These are phyloP conservation scores for Xerophyta viscosa DNA, from an alignment of 106 monocot genomes.

Conservation along the genomic window DNA sequence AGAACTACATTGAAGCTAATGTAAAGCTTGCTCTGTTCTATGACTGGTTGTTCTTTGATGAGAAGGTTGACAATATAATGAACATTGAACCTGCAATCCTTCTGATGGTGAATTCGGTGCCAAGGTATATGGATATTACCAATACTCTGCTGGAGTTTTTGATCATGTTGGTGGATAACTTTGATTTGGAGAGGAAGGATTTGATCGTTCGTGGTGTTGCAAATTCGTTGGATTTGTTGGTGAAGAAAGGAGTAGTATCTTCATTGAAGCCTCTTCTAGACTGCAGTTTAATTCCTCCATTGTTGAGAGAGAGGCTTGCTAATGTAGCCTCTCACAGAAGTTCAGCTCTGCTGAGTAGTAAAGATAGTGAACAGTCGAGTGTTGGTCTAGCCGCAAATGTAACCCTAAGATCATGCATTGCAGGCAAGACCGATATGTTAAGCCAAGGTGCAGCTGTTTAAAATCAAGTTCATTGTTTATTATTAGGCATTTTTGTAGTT, in stretches of 20 bases:
- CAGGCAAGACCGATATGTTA: no score
- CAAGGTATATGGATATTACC: constrained; percentile 63
- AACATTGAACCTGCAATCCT: constrained; percentile 85
- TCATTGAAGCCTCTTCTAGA: constrained; percentile 47
- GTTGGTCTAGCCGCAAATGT: no score
- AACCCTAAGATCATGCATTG: no score
- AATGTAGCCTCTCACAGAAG: constrained; percentile 2
- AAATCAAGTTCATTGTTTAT: no score
- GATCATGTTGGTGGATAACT: constrained; percentile 75
- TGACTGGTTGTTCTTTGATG: constrained; percentile 89
- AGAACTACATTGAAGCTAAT: constrained; percentile 55
- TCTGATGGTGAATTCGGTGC: constrained; percentile 73
- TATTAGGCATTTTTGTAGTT: no score
- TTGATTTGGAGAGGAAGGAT: constrained; percentile 54
- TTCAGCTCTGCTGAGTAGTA: no score
- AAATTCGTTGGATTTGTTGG: constrained; percentile 24
- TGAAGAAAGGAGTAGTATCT: constrained; percentile 51
- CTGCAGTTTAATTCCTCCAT: constrained; percentile 30
- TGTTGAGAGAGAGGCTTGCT: constrained; percentile 35
- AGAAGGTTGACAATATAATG: constrained; percentile 48
- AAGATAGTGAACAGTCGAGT: no score
- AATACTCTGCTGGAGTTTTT: constrained; percentile 69
- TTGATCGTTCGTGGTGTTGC: constrained; percentile 35
- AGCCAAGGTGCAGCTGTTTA: no score
- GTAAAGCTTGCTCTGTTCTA: constrained; percentile 87